Conservation (phyloP, 768 basidiomycete species). For the Omphalotus guepiniiformis region DNA sequence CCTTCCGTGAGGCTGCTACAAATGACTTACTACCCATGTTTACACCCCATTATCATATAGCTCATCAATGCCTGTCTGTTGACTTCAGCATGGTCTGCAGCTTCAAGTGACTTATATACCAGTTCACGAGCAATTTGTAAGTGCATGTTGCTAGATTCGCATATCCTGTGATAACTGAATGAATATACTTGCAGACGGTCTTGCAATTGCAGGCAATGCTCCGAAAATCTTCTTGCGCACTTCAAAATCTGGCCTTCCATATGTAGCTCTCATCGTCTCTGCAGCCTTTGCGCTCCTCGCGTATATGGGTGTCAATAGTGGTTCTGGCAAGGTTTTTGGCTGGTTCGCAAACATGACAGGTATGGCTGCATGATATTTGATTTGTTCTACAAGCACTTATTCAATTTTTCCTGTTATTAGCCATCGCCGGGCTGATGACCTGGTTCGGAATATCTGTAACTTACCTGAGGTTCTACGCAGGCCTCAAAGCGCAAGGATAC, state of each 20-base stretch:
- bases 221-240: slow-evolving; percentile 75
- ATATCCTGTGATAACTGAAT: background rate
- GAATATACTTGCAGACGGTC: slow-evolving; percentile 52
- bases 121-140: slow-evolving; percentile 81
- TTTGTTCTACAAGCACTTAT: slow-evolving; percentile 48
- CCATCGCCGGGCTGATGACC: slow-evolving; percentile 60
- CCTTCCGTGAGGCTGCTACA: slow-evolving; percentile 55
- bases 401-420: slow-evolving; percentile 31
- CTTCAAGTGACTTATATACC: slow-evolving; percentile 85
- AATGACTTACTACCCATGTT: slow-evolving; percentile 1
- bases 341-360: slow-evolving; percentile 83
- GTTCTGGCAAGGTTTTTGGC: slow-evolving; percentile 69
- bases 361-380: slow-evolving; percentile 25
- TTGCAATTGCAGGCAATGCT: slow-evolving; percentile 77
- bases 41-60: slow-evolving; percentile 28
- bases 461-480: slow-evolving; percentile 82
- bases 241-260: slow-evolving; percentile 71
- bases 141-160: too few relatives aligned
- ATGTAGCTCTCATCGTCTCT: slow-evolving; percentile 64
- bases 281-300: slow-evolving; percentile 66
- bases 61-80: slow-evolving; percentile 81
- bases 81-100: slow-evolving; percentile 91
- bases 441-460: slow-evolving; percentile 79
- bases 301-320: slow-evolving; percentile 70
- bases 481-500: slow-evolving; percentile 76